Conservation (phyloP, 2,329 filamentous ascomycete genomes). For the Aspergillus transmontanensis region DNA sequence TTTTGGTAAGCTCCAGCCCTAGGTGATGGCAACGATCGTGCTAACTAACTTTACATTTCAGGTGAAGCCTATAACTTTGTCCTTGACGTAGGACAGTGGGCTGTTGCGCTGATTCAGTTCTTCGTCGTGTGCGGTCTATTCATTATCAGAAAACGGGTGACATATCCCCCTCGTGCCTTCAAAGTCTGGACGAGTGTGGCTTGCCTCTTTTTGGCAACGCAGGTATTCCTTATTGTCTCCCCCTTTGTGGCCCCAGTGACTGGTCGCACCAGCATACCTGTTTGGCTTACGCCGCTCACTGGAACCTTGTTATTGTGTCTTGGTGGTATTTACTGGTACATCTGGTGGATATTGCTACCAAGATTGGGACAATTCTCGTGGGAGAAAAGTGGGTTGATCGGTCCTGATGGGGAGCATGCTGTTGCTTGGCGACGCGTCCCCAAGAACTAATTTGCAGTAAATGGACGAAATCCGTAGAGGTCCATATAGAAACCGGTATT, state of each 20-base stretch:
- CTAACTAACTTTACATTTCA: neutral
- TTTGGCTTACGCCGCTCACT: constrained; percentile 52
- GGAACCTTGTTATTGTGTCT: constrained; percentile 49
- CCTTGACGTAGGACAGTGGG: constrained; percentile 37
- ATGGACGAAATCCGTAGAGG: neutral
- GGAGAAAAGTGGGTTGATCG: neutral
- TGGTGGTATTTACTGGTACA: constrained; percentile 50
- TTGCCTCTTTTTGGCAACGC: constrained; percentile 63
- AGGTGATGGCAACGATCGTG: neutral
- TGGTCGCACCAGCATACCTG: constrained; percentile 52
- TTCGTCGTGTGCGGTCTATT: constrained; percentile 32
- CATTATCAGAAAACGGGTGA: constrained; percentile 43
- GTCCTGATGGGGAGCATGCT: neutral
- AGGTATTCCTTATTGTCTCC: constrained; percentile 63
- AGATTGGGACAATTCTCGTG: neutral
- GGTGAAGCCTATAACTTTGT: constrained; percentile 40
- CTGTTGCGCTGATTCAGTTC: constrained; percentile 33
- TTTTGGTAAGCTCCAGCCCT: constrained; percentile 35
- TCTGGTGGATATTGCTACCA: neutral
- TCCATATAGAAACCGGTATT: neutral
- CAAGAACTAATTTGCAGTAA: neutral
- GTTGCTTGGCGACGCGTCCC: neutral
- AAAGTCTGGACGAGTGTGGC: constrained; percentile 36
- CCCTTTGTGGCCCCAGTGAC: constrained; percentile 54
- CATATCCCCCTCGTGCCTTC: constrained; percentile 50